phyloP scores from a whole-genome alignment of 2,329 filamentous ascomycete genomes.

The Simplicillium aogashimaense region DNA sequence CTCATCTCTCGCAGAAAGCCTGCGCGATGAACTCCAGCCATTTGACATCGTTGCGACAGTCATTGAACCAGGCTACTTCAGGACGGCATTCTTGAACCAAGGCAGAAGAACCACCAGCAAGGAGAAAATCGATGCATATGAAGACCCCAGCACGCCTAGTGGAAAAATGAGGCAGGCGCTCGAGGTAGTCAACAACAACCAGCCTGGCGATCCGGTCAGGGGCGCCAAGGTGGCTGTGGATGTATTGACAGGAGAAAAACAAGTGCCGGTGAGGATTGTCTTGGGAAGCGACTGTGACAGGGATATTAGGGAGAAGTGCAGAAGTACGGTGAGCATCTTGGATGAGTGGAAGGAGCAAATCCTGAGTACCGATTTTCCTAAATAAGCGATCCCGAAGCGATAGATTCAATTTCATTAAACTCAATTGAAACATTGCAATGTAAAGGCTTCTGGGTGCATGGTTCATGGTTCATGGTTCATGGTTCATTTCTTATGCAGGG shows the following conservation, averaged over 20 bases:
- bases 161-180: constrained; percentile 19
- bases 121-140: constrained; percentile 22
- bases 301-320: constrained; percentile 31
- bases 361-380: background rate
- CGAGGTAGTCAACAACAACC: constrained; percentile 29
- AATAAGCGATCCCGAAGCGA: background rate
- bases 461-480: no score
- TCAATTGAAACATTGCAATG: no score
- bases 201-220: constrained; percentile 46
- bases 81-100: constrained; percentile 35
- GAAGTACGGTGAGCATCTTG: constrained; percentile 29
- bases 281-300: constrained; percentile 41
- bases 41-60: constrained; percentile 32
- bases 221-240: constrained; percentile 43
- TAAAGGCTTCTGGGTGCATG: no score
- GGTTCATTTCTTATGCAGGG: no score
- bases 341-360: constrained; percentile 34
- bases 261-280: constrained; percentile 42
- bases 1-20: constrained; percentile 31
- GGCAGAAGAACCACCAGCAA: constrained; percentile 15
- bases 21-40: constrained; percentile 30
- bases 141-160: constrained; percentile 17
- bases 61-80: constrained; percentile 44
- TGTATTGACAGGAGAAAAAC: constrained; percentile 38
- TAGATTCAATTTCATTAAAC: no score